Evolutionary conservation across 441 rosid species (phyloP), one percentile per base, ranked within the genome.

Genomic region (Jatropha multifida): DNA sequence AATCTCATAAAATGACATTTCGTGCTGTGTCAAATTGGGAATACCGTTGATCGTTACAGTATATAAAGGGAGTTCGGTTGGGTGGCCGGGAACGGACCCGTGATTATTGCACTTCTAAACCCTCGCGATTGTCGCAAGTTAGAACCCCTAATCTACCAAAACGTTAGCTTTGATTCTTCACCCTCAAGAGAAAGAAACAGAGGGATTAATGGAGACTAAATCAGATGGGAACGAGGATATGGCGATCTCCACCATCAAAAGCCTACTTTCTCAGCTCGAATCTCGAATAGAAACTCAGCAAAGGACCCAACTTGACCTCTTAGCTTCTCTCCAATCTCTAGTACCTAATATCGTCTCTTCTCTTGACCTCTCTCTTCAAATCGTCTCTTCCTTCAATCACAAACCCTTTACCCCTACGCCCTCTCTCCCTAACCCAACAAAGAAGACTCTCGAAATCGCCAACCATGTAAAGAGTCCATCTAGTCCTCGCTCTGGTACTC

Each of bases 351-450:
- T 93, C 51, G 90, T 93, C 67, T 85, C 97, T 51, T 86, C 93
- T 18, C 84, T 95, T 77, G 98, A 95, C 77, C 88, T 92, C 76
- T 92, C 98, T 3, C 93, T 92, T 74, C 85, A 77, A 49, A 74
- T 95, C 48, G 85, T 93, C 73, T 90, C 98, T 65, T 81, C 97
- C 48, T 90, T 95, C 86, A 87, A 84, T 59, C 78, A 77, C 40
- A 97, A 91, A 26, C 86, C 90, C 37, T 93, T 90, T 77, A 74
- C 81, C 23, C 88, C 97, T n/a, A 90, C 92, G 6, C 94, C 91
- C 0, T 84, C 91, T 6, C 89, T 92, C 69, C 94, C 96, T 0
- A 81, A 80, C 86, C 93, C 82, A 79, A 80, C 40, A 68, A 68
- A 61, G 77, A 76, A 78, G 76, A 72, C 62, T 74, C 38, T 80